Evolutionary conservation across 768 basidiomycete species (phyloP), one percentile per base, ranked within the genome.

Genomic region (Suillus lakei): DNA sequence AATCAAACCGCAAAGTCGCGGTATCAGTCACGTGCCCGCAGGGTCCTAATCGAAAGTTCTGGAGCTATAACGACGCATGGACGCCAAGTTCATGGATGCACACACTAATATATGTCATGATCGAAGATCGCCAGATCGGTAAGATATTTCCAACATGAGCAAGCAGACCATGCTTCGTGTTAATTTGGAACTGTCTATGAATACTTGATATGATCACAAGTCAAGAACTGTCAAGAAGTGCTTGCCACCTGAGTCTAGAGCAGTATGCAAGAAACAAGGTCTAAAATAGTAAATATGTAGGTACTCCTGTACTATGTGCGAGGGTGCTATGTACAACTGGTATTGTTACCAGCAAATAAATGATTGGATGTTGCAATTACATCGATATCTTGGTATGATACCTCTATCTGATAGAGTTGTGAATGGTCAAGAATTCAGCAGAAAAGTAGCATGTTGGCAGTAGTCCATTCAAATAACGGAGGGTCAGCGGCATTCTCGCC

Each of bases 321-420:
- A 53, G 16, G 21, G 43, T n/a, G 53, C 18, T 54, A 32, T 54
- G 10, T 32, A 54, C 30, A 32, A 32, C 53, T n/a, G 12, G 15
- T 39, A 54, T 21, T 21, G 12, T 53, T 21, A 53, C 30, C 28
- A 53, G 51, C 9, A 4, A 51, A 51, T 16, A 26, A 26, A 50
- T 28, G 32, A 34, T 55, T 7, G 7, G n/a, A 56, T 36, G n/a
- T 8, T n/a, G 12, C 34, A 38, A 38, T 38, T 38, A 58, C 23
- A 38, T 46, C 46, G 48, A 48, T 48, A 48, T 36, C 56, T 16
- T 39, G 18, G 18, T 59, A 59, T 41, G 39, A 30, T 59, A 59
- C 18, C 58, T 58, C 38, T 58, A 58, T 13, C n/a, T n/a, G n/a
- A 54, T 58, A 39, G 36, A 59, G 1, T 16, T 18, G 23, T 39